phyloP scores from a whole-genome alignment of 176 grass and related monocot species.

The Zoysia japonica region DNA sequence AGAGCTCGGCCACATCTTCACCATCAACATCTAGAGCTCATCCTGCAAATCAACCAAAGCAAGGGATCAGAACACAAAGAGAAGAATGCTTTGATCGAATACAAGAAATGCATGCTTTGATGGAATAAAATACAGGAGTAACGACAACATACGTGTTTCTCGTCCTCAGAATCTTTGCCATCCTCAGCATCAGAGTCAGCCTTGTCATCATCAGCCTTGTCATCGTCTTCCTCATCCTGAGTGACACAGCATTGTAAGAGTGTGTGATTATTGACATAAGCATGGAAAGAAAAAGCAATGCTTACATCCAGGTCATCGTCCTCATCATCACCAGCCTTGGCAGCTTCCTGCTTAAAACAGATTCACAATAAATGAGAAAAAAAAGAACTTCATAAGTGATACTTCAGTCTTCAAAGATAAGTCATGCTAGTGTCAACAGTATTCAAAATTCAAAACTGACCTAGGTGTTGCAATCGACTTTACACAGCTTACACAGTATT shows the following conservation, averaged over 20 bases:
- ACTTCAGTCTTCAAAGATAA: neutral
- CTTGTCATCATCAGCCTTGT: slow-evolving; percentile 19
- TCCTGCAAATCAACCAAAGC: slow-evolving; percentile 42
- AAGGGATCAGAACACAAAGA: neutral
- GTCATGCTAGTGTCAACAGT: neutral
- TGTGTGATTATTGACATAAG: neutral
- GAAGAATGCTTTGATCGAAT: neutral
- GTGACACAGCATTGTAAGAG: neutral
- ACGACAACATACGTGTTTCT: slow-evolving; percentile 42
- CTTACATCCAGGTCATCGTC: slow-evolving; percentile 52
- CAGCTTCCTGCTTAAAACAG: slow-evolving; percentile 34
- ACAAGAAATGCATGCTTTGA: no score
- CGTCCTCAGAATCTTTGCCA: slow-evolving; percentile 54
- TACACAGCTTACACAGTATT: neutral
- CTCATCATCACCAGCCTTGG: slow-evolving; percentile 48
- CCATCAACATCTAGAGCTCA: slow-evolving; percentile 69
- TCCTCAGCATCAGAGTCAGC: slow-evolving; percentile 46
- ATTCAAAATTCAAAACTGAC: neutral
- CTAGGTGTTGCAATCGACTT: no score
- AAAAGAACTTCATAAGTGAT: neutral
- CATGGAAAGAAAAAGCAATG: neutral
- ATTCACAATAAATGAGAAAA: neutral
- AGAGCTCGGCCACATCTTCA: slow-evolving; percentile 18
- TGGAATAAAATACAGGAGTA: neutral
- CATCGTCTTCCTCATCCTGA: slow-evolving; percentile 65